Conservation (phyloP, 1,284 basidiomycete genomes). For the Lentinus polychrous region DNA sequence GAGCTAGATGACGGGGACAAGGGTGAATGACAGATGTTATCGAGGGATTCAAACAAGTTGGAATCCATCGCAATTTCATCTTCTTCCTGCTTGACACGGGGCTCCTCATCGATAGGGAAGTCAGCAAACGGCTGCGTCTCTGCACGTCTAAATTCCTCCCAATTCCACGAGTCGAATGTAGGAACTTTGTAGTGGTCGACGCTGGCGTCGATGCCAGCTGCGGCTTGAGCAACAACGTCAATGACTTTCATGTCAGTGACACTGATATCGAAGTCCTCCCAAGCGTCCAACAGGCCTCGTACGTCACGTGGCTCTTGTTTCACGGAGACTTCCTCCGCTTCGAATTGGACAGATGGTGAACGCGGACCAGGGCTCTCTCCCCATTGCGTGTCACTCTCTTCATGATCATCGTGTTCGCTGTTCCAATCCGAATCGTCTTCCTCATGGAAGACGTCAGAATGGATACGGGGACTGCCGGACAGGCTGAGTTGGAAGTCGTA, state of each 20-base stretch:
- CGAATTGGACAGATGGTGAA: conserved; percentile 41
- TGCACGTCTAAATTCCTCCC: conserved; percentile 14
- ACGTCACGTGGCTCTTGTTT: conserved; percentile 58
- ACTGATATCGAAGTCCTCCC: conserved; percentile 44
- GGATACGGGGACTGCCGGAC: conserved; percentile 32
- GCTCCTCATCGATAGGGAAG: conserved; percentile 9
- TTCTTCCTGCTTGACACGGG: conserved; percentile 29
- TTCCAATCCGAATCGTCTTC: conserved; percentile 14
- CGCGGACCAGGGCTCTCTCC: conserved; percentile 49
- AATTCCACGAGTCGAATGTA: conserved; percentile 41
- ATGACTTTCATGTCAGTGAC: conserved; percentile 28
- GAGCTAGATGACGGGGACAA: conserved; percentile 14
- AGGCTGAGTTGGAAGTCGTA: conserved; percentile 30
- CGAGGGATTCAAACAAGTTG: conserved; percentile 11
- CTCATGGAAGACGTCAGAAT: conserved; percentile 15
- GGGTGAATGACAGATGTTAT: conserved; percentile 12
- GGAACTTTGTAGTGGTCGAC: conserved; percentile 35
- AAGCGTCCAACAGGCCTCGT: conserved; percentile 53
- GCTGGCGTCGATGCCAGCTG: conserved; percentile 22
- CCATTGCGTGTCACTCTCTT: conserved; percentile 44
- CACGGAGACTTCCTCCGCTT: conserved; percentile 31
- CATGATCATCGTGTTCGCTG: conserved; percentile 16
- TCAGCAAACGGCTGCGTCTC: not conserved
- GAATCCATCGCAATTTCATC: conserved; percentile 16
- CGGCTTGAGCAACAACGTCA: conserved; percentile 33